phyloP scores from a whole-genome alignment of 2,329 filamentous ascomycete species.

The Penicillium sp. region DNA sequence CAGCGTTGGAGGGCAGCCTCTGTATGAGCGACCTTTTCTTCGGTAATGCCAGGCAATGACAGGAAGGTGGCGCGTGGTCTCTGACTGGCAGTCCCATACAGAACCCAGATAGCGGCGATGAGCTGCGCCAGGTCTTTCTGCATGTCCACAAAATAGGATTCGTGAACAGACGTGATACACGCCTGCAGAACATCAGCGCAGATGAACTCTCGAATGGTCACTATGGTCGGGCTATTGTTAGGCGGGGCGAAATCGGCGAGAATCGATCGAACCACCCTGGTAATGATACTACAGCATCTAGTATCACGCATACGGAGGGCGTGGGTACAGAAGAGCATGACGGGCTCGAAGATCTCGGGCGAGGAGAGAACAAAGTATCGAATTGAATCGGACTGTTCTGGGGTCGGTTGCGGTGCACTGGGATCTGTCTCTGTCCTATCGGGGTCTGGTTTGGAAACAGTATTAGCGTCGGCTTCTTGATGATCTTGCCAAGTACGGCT shows the following conservation, averaged over 20 bases:
- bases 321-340: conserved; percentile 89
- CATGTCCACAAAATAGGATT: conserved; percentile 93
- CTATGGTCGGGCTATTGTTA: conserved; percentile 51
- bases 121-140: conserved; percentile 87
- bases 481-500: not conserved
- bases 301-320: conserved; percentile 87
- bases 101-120: conserved; percentile 79
- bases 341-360: conserved; percentile 75
- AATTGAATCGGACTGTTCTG: conserved; percentile 58
- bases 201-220: conserved; percentile 83
- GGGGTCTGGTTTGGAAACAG: conserved; percentile 27
- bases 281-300: conserved; percentile 79
- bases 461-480: not conserved
- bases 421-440: conserved; percentile 36
- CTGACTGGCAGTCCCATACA: conserved; percentile 67
- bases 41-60: conserved; percentile 72
- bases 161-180: conserved; percentile 85
- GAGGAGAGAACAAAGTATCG: conserved; percentile 79
- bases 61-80: conserved; percentile 76
- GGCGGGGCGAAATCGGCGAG: conserved; percentile 69
- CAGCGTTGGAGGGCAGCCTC: conserved; percentile 57
- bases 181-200: conserved; percentile 84
- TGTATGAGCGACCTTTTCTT: conserved; percentile 64
- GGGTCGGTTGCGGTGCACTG: conserved; percentile 31
- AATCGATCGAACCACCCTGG: conserved; percentile 81